A percentile compares a stretch with the other conserved stretches of the same genome.
phyloP scores from a whole-genome alignment of 2,329 filamentous ascomycete genomes.

The Verticillium albo-atrum region DNA sequence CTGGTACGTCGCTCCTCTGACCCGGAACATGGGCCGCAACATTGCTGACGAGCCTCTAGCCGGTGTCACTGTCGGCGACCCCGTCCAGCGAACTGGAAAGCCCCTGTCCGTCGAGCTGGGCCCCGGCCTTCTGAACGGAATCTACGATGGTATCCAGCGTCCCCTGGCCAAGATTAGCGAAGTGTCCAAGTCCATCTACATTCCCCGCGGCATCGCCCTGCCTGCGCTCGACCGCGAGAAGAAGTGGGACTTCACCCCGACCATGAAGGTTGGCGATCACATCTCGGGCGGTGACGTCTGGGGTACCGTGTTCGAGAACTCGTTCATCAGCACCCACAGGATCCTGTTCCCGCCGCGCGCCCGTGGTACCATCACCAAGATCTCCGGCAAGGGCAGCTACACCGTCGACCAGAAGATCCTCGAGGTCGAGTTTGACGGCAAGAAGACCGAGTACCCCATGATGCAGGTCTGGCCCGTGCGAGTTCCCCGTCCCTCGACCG shows the following conservation, averaged over 20 bases:
- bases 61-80: constrained; percentile 93
- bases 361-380: constrained; percentile 85
- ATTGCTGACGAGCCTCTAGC: constrained; percentile 43
- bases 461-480: constrained; percentile 99
- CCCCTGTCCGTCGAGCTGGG: constrained; percentile 96
- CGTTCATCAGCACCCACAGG: constrained; percentile 87
- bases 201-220: constrained; percentile 86
- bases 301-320: constrained; percentile 94
- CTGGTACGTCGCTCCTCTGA: constrained; percentile 54
- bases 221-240: constrained; percentile 84
- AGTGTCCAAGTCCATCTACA: constrained; percentile 85
- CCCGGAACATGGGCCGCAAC: not conserved
- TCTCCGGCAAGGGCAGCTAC: constrained; percentile 85
- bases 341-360: constrained; percentile 88
- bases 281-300: constrained; percentile 95
- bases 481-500: constrained; percentile 85
- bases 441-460: constrained; percentile 92
- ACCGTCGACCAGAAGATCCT: constrained; percentile 92
- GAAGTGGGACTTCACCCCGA: constrained; percentile 95
- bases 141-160: constrained; percentile 98
- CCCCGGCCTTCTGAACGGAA: constrained; percentile 95
- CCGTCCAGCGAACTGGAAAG: constrained; percentile 86
- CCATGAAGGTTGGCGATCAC: constrained; percentile 92
- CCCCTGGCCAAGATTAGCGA: constrained; percentile 82
- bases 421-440: constrained; percentile 95